These are phyloP conservation scores for Pseudozyma sp. DNA, from an alignment of 1,284 basidiomycete species.

Conservation along the genomic window DNA sequence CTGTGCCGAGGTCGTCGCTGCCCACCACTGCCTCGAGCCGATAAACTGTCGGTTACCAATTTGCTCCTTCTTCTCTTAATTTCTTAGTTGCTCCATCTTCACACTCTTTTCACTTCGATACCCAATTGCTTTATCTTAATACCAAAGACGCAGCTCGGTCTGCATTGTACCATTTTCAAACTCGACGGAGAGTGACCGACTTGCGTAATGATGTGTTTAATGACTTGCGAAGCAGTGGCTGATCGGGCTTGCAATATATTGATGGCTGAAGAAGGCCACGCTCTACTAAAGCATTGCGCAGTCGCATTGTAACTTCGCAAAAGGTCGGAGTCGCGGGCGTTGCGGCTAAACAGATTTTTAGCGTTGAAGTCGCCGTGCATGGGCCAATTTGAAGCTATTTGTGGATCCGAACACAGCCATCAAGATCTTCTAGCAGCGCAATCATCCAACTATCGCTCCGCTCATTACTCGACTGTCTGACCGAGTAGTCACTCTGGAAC, in stretches of 20 bases:
- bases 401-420: too few relatives aligned
- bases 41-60: neutral
- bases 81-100: neutral
- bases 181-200: neutral
- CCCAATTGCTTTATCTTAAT: constrained; percentile 15
- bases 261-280: neutral
- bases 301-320: too few relatives aligned
- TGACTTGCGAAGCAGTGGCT: neutral
- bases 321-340: too few relatives aligned
- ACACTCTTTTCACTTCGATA: constrained; percentile 5
- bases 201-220: neutral
- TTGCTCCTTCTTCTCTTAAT: neutral
- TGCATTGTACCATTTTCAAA: constrained; percentile 4
- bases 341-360: too few relatives aligned
- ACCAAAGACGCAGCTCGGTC: constrained; percentile 3
- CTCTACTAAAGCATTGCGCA: too few relatives aligned
- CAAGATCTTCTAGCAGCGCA: too few relatives aligned
- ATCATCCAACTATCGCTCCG: too few relatives aligned
- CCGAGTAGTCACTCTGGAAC: too few relatives aligned
- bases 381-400: neutral
- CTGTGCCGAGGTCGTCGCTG: neutral
- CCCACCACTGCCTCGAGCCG: neutral
- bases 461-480: too few relatives aligned
- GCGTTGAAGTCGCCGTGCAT: neutral
- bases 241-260: neutral